These are phyloP conservation scores for Colletotrichum somersetense DNA, from an alignment of 2,329 filamentous ascomycete genomes.

Conservation along the genomic window DNA sequence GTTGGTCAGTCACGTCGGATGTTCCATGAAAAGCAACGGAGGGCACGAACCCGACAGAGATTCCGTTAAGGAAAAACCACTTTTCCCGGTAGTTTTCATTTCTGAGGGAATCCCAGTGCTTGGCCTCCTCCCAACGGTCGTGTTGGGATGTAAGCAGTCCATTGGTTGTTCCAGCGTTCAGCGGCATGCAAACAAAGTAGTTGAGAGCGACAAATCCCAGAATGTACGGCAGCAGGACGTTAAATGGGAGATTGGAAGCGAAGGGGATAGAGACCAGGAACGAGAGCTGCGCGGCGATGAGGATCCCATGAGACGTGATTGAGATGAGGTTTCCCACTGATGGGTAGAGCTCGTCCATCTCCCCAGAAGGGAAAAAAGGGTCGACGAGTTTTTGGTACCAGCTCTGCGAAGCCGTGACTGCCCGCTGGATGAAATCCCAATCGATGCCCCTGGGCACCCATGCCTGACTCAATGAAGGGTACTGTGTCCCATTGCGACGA, in stretches of 20 bases:
- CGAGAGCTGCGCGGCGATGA: slow-evolving; percentile 68
- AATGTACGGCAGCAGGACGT: slow-evolving; percentile 57
- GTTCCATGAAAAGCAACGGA: too few species aligned
- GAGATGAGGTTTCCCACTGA: slow-evolving; percentile 68
- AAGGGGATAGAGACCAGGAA: slow-evolving; percentile 72
- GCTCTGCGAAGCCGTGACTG: background rate
- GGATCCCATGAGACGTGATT: slow-evolving; percentile 68
- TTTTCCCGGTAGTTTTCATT: slow-evolving; percentile 69
- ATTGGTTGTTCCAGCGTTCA: slow-evolving; percentile 64
- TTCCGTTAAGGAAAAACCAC: slow-evolving; percentile 86
- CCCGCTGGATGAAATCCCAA: background rate
- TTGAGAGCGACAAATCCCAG: slow-evolving; percentile 63
- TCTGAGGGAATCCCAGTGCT: slow-evolving; percentile 24
- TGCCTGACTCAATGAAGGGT: background rate
- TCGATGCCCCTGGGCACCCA: slow-evolving; percentile 7
- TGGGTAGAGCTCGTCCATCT: slow-evolving; percentile 74
- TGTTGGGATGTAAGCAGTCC: slow-evolving; percentile 60
- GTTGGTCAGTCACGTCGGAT: background rate
- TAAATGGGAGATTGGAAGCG: slow-evolving; percentile 59
- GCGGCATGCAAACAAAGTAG: slow-evolving; percentile 59
- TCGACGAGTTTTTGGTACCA: slow-evolving; percentile 16
- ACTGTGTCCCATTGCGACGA: background rate
- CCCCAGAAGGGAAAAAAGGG: slow-evolving; percentile 57
- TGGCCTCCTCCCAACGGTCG: slow-evolving; percentile 59
- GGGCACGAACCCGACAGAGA: slow-evolving; percentile 68